A percentile compares a stretch with the other conserved stretches of the same genome.
phyloP scores from a whole-genome alignment of 345 rosid genomes.

The Eucalyptus virginea region DNA sequence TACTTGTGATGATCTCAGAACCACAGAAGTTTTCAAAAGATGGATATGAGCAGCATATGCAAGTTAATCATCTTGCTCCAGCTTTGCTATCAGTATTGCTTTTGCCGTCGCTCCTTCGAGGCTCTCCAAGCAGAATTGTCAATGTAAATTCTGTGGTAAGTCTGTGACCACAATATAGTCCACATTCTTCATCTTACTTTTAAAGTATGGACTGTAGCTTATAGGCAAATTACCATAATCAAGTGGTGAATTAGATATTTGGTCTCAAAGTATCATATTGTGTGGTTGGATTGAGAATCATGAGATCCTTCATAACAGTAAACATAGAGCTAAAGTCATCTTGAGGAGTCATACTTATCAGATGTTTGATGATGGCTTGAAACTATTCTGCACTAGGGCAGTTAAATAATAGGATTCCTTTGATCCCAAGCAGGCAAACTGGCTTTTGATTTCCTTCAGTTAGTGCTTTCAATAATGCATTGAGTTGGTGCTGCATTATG shows the following conservation, averaged over 20 bases:
- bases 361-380: not conserved
- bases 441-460: not conserved
- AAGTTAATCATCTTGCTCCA: slow-evolving; percentile 98
- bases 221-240: not conserved
- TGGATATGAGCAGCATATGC: slow-evolving; percentile 91
- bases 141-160: slow-evolving; percentile 98
- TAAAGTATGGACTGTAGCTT: not conserved
- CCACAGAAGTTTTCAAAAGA: slow-evolving; percentile 86
- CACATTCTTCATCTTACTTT: not conserved
- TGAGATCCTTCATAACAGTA: not conserved
- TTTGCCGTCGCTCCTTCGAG: slow-evolving; percentile 86
- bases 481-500: not conserved
- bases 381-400: not conserved
- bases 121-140: slow-evolving; percentile 88
- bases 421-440: not conserved
- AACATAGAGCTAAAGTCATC: not conserved
- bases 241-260: not conserved
- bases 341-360: not conserved
- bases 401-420: not conserved
- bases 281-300: not conserved
- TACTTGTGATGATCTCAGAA: slow-evolving; percentile 22
- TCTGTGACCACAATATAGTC: not conserved
- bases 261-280: not conserved
- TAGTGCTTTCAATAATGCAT: not conserved
- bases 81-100: slow-evolving; percentile 79